Percentiles rank a stretch among this genome's conserved stretches.
Conservation (phyloP, 2,329 filamentous ascomycete genomes). For the Pseudogymnoascus sp. region DNA sequence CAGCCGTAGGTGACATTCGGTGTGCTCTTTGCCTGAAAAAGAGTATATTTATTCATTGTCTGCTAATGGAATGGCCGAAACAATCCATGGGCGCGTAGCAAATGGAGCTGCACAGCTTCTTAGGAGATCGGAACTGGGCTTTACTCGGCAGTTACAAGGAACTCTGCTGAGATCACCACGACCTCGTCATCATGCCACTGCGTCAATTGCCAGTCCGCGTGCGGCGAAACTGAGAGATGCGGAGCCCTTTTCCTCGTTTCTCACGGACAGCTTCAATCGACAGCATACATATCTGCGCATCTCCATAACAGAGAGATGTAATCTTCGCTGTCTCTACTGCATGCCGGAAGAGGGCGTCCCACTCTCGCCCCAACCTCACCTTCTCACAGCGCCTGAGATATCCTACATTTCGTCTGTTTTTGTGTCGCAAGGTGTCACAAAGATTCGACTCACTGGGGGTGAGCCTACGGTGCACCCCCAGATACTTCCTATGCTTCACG, state of each 20-base stretch:
- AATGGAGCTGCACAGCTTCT: neutral
- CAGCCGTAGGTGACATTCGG: neutral
- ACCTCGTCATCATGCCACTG: neutral
- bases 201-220: neutral
- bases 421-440: conserved; percentile 88
- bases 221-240: conserved; percentile 38
- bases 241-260: conserved; percentile 73
- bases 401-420: conserved; percentile 86
- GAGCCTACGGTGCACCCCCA: conserved; percentile 91
- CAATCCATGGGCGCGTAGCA: neutral
- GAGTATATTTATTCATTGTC: neutral
- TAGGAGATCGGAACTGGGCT: neutral
- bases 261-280: conserved; percentile 82
- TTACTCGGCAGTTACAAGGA: neutral
- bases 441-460: conserved; percentile 90
- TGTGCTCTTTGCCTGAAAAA: neutral
- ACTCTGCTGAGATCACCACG: neutral
- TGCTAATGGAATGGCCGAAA: neutral
- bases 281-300: conserved; percentile 97
- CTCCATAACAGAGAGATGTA: conserved; percentile 91
- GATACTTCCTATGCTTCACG: conserved; percentile 82
- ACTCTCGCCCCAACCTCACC: conserved; percentile 69
- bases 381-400: conserved; percentile 91
- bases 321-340: conserved; percentile 92
- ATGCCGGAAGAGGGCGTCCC: conserved; percentile 98